A percentile compares a stretch with the other conserved stretches of the same genome.
Conservation (phyloP, 805 yeast species). For the Zygoascus bituminiphila region DNA sequence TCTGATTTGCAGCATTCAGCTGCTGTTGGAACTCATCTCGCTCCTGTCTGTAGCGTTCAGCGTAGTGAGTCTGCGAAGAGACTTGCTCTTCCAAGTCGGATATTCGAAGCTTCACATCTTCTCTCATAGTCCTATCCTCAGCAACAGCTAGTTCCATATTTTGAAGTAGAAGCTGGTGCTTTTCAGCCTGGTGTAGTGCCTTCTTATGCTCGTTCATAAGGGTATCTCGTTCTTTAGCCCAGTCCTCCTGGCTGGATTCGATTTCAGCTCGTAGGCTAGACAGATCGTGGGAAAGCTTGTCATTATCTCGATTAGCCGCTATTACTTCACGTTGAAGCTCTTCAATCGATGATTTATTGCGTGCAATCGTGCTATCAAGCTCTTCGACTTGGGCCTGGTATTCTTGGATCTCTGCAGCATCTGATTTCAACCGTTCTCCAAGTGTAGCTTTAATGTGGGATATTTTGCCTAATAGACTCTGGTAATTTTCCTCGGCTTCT, state of each 20-base stretch:
- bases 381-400: conserved; percentile 29
- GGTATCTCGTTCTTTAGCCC: conserved; percentile 18
- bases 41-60: conserved; percentile 20
- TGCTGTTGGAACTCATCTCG: conserved; percentile 16
- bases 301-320: conserved; percentile 23
- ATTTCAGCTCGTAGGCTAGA: conserved; percentile 18
- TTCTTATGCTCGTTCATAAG: conserved; percentile 21
- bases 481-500: conserved; percentile 35
- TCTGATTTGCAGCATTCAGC: conserved; percentile 28
- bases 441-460: conserved; percentile 30
- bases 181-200: conserved; percentile 16
- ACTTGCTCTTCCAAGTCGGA: conserved; percentile 28
- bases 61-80: conserved; percentile 20
- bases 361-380: conserved; percentile 29
- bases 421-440: conserved; percentile 39
- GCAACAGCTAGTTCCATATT: conserved; percentile 29
- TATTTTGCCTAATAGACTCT: conserved; percentile 30
- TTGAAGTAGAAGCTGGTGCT: conserved; percentile 16
- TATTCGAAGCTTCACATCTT: conserved; percentile 16
- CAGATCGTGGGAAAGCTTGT: conserved; percentile 23
- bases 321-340: conserved; percentile 35
- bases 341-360: conserved; percentile 28
- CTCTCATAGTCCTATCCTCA: conserved; percentile 22
- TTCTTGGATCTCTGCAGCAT: conserved; percentile 26
- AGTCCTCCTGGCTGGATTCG: conserved; percentile 10